Evolutionary conservation across 495 filamentous ascomycete species (phyloP).

Genomic region (Durotheca rogersii): DNA sequence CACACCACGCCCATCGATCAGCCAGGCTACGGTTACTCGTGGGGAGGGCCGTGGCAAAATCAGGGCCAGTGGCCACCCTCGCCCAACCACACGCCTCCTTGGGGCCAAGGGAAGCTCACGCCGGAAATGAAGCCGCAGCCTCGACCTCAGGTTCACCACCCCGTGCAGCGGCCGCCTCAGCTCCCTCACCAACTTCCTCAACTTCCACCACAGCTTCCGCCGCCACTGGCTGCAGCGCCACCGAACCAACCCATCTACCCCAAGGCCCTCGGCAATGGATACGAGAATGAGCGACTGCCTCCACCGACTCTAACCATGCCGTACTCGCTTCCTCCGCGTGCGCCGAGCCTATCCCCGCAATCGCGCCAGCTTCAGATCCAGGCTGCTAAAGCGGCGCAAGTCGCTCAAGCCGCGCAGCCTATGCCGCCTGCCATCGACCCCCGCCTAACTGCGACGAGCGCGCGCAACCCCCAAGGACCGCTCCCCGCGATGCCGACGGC

Average conservation of each 20-base stretch:
- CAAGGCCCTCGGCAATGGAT: slow-evolving; percentile 2
- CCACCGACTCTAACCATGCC: slow-evolving; percentile 11
- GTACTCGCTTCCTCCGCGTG: slow-evolving; percentile 10
- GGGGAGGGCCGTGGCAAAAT: slow-evolving; percentile 40
- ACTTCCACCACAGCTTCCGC: slow-evolving; percentile 28
- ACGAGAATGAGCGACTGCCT: slow-evolving; percentile 24
- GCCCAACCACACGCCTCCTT: slow-evolving; percentile 45
- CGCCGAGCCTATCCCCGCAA: slow-evolving; percentile 37
- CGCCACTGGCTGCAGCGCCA: slow-evolving; percentile 30
- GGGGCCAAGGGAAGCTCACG: slow-evolving; percentile 20
- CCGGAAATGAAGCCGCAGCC: slow-evolving; percentile 24
- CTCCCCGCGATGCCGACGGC: slow-evolving; percentile 31
- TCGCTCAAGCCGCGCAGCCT: slow-evolving; percentile 28
- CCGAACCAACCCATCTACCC: slow-evolving; percentile 23
- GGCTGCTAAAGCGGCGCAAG: slow-evolving; percentile 29
- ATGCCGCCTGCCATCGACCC: slow-evolving; percentile 43
- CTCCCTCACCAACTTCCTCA: slow-evolving; percentile 28
- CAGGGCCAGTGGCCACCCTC: slow-evolving; percentile 64
- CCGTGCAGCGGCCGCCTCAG: slow-evolving; percentile 30
- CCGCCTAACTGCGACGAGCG: slow-evolving; percentile 23
- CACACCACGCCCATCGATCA: slow-evolving; percentile 51
- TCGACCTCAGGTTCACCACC: slow-evolving; percentile 24
- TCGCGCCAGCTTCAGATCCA: slow-evolving; percentile 39
- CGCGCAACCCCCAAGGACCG: slow-evolving; percentile 34
- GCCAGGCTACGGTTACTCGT: slow-evolving; percentile 39